These are phyloP conservation scores for Pleurotus ostreatus DNA, from an alignment of 768 basidiomycete genomes.

Conservation along the genomic window DNA sequence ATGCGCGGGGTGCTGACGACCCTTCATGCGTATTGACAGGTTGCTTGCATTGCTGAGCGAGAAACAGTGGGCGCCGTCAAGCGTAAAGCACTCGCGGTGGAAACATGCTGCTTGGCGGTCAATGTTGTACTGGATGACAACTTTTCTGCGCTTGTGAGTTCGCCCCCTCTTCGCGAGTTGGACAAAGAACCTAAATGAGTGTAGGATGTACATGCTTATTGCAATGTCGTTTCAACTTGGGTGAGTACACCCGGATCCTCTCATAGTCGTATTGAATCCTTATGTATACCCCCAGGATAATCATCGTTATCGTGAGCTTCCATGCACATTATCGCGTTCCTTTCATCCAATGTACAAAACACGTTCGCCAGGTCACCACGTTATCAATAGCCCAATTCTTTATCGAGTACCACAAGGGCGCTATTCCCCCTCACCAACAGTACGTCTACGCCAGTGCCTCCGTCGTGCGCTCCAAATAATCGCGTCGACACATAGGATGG, in stretches of 20 bases:
- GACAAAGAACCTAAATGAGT: not conserved
- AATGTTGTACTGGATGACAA: conserved; percentile 51
- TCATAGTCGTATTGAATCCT: not conserved
- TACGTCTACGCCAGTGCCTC: conserved; percentile 11
- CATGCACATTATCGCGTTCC: not conserved
- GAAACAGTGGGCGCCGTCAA: conserved; percentile 43
- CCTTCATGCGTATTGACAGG: conserved; percentile 25
- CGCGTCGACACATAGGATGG: not conserved
- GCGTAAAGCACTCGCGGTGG: conserved; percentile 35
- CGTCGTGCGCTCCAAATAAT: conserved; percentile 12
- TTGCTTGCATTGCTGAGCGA: conserved; percentile 45
- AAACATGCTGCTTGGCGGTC: conserved; percentile 50
- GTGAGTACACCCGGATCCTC: conserved; percentile 35
- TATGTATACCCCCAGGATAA: conserved; percentile 29
- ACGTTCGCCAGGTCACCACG: conserved; percentile 41
- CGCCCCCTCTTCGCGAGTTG: not conserved
- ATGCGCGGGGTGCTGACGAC: not conserved
- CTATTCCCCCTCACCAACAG: not conserved
- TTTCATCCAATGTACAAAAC: conserved; percentile 1
- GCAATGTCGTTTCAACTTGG: conserved; percentile 70
- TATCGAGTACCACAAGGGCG: conserved; percentile 34
- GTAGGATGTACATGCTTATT: conserved; percentile 67
- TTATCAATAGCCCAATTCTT: conserved; percentile 57
- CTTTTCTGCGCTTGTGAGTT: conserved; percentile 58
- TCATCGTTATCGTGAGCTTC: conserved; percentile 43